A percentile compares a stretch with the other conserved stretches of the same genome.
Evolutionary conservation across 2,329 filamentous ascomycete species (phyloP).

Genomic region (Periconia macrospinosa): DNA sequence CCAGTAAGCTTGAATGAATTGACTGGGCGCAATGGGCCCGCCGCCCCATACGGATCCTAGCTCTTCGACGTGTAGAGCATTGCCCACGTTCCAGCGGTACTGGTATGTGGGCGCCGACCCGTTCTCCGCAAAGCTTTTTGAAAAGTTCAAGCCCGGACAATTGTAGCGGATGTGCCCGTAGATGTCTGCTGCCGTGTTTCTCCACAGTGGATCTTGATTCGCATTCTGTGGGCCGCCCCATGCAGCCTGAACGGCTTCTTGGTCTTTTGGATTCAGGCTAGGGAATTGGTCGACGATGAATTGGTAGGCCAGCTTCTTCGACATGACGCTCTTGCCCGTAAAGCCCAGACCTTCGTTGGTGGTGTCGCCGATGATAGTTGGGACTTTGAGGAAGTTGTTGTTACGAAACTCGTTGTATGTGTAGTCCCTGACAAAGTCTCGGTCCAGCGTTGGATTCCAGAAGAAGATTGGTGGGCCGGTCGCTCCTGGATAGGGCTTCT

Average conservation of each 20-base stretch:
- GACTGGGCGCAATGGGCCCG: conserved; percentile 29
- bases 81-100: conserved; percentile 53
- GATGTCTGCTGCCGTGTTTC: conserved; percentile 43
- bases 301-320: conserved; percentile 34
- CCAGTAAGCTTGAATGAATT: conserved; percentile 45
- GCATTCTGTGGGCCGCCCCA: conserved; percentile 36
- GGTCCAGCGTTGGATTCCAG: conserved; percentile 48
- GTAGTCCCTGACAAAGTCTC: conserved; percentile 45
- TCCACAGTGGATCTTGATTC: conserved; percentile 25
- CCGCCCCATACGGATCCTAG: conserved; percentile 43
- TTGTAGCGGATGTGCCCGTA: conserved; percentile 55
- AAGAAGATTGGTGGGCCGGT: conserved; percentile 39
- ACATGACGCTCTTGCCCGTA: conserved; percentile 40
- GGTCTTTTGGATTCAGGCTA: conserved; percentile 28
- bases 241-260: conserved; percentile 27
- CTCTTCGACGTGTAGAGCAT: conserved; percentile 43
- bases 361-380: conserved; percentile 49
- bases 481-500: conserved; percentile 43
- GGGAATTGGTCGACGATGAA: conserved; percentile 46
- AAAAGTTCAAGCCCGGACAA: conserved; percentile 50
- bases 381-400: conserved; percentile 44
- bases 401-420: conserved; percentile 41
- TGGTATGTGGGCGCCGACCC: conserved; percentile 44
- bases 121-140: conserved; percentile 33
- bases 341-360: conserved; percentile 49